Percentiles rank a stretch among this genome's conserved stretches.
These are phyloP conservation scores for Calamus simplicifolius DNA, from an alignment of 176 grass and related monocot species.

Conservation along the genomic window DNA sequence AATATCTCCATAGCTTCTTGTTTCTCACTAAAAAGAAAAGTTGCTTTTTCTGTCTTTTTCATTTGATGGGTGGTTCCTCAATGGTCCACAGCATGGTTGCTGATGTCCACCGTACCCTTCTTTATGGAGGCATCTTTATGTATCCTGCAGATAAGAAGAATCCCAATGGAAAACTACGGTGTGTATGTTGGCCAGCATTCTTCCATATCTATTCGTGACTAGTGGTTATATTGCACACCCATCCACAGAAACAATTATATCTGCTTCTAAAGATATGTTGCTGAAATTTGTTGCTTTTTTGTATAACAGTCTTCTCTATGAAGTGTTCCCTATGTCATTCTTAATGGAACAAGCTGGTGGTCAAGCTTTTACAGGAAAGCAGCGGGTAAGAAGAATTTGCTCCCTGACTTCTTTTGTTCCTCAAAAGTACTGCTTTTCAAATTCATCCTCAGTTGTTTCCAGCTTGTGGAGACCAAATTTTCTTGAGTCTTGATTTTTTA, in stretches of 20 bases:
- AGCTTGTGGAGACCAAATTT: no score
- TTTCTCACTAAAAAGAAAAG: no score
- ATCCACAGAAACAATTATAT: no score
- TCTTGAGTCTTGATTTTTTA: no score
- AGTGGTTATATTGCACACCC: no score
- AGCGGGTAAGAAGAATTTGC: conserved; percentile 40
- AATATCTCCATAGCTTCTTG: no score
- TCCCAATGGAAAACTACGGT: conserved; percentile 85
- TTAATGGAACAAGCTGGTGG: conserved; percentile 97
- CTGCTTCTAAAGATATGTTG: no score
- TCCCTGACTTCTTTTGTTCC: background rate
- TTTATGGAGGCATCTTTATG: conserved; percentile 96
- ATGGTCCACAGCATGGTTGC: conserved; percentile 87
- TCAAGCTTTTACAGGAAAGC: conserved; percentile 85
- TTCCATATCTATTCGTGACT: no score
- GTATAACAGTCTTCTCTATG: conserved; percentile 69
- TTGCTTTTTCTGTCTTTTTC: no score
- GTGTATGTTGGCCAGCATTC: background rate
- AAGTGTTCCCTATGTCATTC: conserved; percentile 98
- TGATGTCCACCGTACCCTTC: conserved; percentile 91
- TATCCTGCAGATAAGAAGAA: conserved; percentile 97
- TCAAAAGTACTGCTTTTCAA: no score
- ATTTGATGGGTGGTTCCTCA: background rate
- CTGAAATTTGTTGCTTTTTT: conserved; percentile 1
- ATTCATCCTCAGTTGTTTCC: no score